Evolutionary conservation across 805 yeast genomes (phyloP).

Genomic region (Candida alai): DNA sequence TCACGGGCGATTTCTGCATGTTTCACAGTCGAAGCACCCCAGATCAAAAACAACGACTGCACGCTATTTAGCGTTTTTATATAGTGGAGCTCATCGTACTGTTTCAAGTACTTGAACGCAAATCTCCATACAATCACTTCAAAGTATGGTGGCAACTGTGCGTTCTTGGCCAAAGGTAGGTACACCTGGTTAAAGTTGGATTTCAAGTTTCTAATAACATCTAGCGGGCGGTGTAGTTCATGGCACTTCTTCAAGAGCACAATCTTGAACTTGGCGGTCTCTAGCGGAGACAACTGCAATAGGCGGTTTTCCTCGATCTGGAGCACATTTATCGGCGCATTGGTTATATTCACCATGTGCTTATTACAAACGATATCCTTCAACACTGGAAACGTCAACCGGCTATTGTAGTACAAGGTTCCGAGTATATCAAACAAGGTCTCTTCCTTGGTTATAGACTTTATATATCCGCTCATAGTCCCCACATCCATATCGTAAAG

Average conservation of each 20-base stretch:
- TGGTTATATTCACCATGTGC: constrained; percentile 17
- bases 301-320: constrained; percentile 15
- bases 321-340: constrained; percentile 15
- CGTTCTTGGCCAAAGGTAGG: constrained; percentile 19
- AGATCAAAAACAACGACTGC: constrained; percentile 30
- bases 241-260: constrained; percentile 34
- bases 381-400: constrained; percentile 21
- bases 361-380: constrained; percentile 26
- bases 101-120: constrained; percentile 29
- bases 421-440: constrained; percentile 19
- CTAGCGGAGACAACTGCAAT: constrained; percentile 8
- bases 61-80: constrained; percentile 19
- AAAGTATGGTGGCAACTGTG: constrained; percentile 29
- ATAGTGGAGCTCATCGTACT: constrained; percentile 19
- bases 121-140: constrained; percentile 42
- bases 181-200: constrained; percentile 22
- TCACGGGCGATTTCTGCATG: constrained; percentile 11
- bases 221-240: constrained; percentile 29
- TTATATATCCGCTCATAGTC: constrained; percentile 18
- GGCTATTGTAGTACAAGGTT: constrained; percentile 23
- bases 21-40: constrained; percentile 30
- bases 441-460: constrained; percentile 15
- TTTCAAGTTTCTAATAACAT: constrained; percentile 27
- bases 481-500: constrained; percentile 16
- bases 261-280: constrained; percentile 26